A percentile compares a stretch with the other conserved stretches of the same genome.
These are phyloP conservation scores for Didymellaceae sp. DNA, from an alignment of 2,329 filamentous ascomycete species.

Conservation along the genomic window DNA sequence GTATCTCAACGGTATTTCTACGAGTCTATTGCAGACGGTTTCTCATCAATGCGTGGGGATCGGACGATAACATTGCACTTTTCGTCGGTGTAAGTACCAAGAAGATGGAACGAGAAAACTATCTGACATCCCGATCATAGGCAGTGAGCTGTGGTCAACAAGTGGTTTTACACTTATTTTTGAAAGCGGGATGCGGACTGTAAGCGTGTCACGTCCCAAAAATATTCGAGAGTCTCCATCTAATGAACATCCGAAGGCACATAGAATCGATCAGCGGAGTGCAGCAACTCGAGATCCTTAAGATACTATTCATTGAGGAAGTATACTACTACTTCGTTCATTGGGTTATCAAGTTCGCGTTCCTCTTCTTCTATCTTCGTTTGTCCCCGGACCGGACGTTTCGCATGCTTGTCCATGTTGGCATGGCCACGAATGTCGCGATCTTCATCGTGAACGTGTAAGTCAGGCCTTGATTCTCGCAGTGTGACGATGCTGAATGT, in stretches of 20 bases:
- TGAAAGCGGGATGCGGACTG: conserved; percentile 30
- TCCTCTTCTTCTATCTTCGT: conserved; percentile 46
- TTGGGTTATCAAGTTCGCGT: conserved; percentile 43
- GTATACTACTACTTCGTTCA: conserved; percentile 42
- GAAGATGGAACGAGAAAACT: no score
- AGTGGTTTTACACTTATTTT: conserved; percentile 30
- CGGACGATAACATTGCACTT: conserved; percentile 26
- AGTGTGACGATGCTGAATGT: background rate
- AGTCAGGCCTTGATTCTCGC: background rate
- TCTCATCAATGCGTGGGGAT: conserved; percentile 26
- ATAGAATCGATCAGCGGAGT: background rate
- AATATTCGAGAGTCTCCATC: background rate
- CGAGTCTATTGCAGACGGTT: conserved; percentile 25
- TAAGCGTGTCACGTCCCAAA: conserved; percentile 8
- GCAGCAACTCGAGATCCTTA: conserved; percentile 12
- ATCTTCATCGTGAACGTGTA: conserved; percentile 37
- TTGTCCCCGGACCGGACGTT: conserved; percentile 34
- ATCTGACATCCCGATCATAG: conserved; percentile 2
- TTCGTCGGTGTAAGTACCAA: conserved; percentile 16
- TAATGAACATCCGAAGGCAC: background rate
- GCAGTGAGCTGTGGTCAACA: conserved; percentile 25
- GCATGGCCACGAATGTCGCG: conserved; percentile 33
- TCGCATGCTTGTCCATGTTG: conserved; percentile 28
- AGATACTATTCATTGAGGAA: conserved; percentile 41
- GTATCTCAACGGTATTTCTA: conserved; percentile 21